A percentile compares a stretch with the other conserved stretches of the same genome.
Evolutionary conservation across 2,329 filamentous ascomycete genomes (phyloP).

Genomic region (Zopfia rhizophila): DNA sequence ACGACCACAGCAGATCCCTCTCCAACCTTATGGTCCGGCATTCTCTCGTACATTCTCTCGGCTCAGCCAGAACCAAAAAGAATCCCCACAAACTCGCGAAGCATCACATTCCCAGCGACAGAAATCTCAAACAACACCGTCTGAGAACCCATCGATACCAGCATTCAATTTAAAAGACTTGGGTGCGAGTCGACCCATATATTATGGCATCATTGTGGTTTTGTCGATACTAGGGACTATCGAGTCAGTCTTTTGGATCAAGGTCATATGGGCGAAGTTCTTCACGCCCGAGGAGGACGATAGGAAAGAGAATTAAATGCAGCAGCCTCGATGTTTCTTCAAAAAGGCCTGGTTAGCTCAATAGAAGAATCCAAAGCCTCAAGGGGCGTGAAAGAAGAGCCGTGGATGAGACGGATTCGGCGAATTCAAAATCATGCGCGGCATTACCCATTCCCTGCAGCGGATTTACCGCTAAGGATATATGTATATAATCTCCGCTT

Average conservation of each 20-base stretch:
- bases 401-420: too few relatives aligned
- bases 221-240: conserved; percentile 32
- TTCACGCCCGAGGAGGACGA: conserved; percentile 29
- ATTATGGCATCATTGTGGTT: conserved; percentile 38
- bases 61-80: background rate
- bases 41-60: background rate
- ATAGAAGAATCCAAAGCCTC: too few relatives aligned
- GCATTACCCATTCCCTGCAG: too few relatives aligned
- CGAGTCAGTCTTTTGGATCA: conserved; percentile 43
- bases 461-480: too few relatives aligned
- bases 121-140: background rate
- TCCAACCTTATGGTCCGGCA: background rate
- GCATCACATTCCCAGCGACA: conserved; percentile 1
- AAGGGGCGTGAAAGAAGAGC: too few relatives aligned
- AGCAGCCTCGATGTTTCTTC: too few relatives aligned
- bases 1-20: too few relatives aligned
- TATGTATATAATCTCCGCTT: too few relatives aligned
- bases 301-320: too few relatives aligned
- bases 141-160: conserved; percentile 12
- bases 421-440: too few relatives aligned
- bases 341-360: too few relatives aligned
- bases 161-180: conserved; percentile 30
- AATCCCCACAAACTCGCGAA: background rate
- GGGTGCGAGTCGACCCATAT: conserved; percentile 21
- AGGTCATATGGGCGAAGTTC: conserved; percentile 37